Evolutionary conservation across 2,329 filamentous ascomycete genomes (phyloP).

Genomic region (Herpotrichia juniperi): DNA sequence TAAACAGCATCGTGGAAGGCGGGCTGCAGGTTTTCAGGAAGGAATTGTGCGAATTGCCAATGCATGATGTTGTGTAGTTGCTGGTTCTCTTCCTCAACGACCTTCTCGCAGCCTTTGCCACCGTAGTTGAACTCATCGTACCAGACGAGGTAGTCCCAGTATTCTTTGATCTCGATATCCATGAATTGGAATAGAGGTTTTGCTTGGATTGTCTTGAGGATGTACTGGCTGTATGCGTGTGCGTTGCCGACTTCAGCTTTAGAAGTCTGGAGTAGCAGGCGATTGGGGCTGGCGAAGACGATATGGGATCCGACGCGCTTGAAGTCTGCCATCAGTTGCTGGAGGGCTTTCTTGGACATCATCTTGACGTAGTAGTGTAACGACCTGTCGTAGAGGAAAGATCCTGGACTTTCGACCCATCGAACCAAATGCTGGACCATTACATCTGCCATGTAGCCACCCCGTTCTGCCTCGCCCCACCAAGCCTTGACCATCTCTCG

Average conservation of each 20-base stretch:
- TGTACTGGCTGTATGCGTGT: conserved; percentile 95
- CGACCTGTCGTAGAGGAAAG: conserved; percentile 92
- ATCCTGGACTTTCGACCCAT: conserved; percentile 93
- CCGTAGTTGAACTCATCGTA: conserved; percentile 99
- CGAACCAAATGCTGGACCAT: conserved; percentile 97
- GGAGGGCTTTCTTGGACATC: conserved; percentile 96
- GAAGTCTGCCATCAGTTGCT: conserved; percentile 97
- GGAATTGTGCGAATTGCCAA: conserved; percentile 93
- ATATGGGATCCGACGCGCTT: conserved; percentile 92
- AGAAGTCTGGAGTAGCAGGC: conserved; percentile 90
- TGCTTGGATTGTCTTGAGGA: conserved; percentile 93
- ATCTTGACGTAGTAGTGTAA: conserved; percentile 98
- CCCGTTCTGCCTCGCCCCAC: conserved; percentile 93
- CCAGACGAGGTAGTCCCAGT: conserved; percentile 99
- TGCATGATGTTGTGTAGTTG: conserved; percentile 92
- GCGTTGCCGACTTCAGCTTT: conserved; percentile 97
- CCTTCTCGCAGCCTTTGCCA: conserved; percentile 85
- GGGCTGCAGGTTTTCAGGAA: conserved; percentile 79
- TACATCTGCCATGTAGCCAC: conserved; percentile 93
- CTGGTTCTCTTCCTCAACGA: conserved; percentile 77
- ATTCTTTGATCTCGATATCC: conserved; percentile 96
- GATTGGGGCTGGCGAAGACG: conserved; percentile 90
- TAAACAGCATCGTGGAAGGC: conserved; percentile 92
- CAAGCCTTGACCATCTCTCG: conserved; percentile 98
- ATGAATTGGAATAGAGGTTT: conserved; percentile 97